Conservation (phyloP, 345 rosid genomes). For the Eutrema heterophyllum region DNA sequence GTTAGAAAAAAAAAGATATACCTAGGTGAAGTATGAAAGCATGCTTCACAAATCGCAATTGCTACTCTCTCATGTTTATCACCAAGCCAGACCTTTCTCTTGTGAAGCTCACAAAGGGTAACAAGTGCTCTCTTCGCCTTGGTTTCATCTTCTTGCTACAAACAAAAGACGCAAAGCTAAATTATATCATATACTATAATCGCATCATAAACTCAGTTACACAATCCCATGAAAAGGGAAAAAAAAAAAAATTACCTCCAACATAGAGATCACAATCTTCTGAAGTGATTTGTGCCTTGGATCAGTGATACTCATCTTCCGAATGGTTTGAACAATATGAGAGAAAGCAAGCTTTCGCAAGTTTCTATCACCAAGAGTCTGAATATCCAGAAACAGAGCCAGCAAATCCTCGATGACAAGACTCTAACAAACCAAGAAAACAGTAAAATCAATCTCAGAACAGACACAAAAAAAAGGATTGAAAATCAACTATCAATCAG, state of each 20-base stretch:
- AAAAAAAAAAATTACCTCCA: slow-evolving; percentile 47
- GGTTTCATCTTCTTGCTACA: slow-evolving; percentile 77
- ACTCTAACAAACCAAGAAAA: slow-evolving; percentile 42
- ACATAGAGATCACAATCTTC: slow-evolving; percentile 58
- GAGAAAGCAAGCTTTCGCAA: slow-evolving; percentile 71
- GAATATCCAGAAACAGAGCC: slow-evolving; percentile 76
- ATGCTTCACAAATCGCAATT: slow-evolving; percentile 83
- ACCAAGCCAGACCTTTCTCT: slow-evolving; percentile 82
- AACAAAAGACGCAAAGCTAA: background rate
- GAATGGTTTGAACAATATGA: slow-evolving; percentile 74
- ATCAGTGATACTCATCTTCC: slow-evolving; percentile 74
- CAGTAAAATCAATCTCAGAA: slow-evolving; percentile 2
- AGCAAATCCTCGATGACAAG: slow-evolving; percentile 63
- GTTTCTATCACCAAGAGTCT: slow-evolving; percentile 68
- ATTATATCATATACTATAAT: background rate
- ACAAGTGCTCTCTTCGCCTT: slow-evolving; percentile 71
- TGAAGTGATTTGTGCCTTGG: slow-evolving; percentile 71
- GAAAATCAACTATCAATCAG: background rate
- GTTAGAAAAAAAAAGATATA: slow-evolving; percentile 16
- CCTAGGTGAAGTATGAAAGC: slow-evolving; percentile 88
- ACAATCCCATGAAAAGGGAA: background rate
- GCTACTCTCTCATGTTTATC: slow-evolving; percentile 87
- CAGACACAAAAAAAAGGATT: background rate
- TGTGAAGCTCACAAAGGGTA: slow-evolving; percentile 70
- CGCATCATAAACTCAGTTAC: background rate